A percentile compares a stretch with the other conserved stretches of the same genome.
These are phyloP conservation scores for Achaetomium macrosporum DNA, from an alignment of 2,329 filamentous ascomycete species.

Conservation along the genomic window DNA sequence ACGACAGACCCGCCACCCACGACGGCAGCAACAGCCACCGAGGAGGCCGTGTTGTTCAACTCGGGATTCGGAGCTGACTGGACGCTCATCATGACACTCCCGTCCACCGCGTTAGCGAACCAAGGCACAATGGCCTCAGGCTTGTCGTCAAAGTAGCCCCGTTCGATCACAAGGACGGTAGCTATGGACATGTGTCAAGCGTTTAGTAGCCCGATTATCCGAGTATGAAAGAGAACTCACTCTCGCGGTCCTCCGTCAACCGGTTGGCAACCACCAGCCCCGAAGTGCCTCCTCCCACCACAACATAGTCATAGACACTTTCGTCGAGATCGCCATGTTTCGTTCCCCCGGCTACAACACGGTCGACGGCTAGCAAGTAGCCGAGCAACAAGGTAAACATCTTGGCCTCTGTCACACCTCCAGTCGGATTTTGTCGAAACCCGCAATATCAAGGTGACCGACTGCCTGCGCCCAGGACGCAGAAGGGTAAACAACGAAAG, in stretches of 20 bases:
- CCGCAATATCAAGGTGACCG: too few relatives aligned
- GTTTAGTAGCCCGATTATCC: too few relatives aligned
- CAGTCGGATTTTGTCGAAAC: too few relatives aligned
- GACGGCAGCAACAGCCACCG: slow-evolving; percentile 24
- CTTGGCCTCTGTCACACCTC: too few relatives aligned
- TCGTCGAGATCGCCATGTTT: not conserved
- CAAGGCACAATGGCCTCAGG: slow-evolving; percentile 20
- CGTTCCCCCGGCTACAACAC: not conserved
- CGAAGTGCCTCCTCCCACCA: slow-evolving; percentile 11
- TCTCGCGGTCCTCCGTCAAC: slow-evolving; percentile 24
- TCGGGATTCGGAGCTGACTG: slow-evolving; percentile 17
- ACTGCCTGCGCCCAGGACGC: too few relatives aligned
- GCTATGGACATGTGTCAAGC: not conserved
- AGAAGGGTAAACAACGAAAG: too few relatives aligned
- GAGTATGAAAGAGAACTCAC: slow-evolving; percentile 22
- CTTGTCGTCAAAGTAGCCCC: slow-evolving; percentile 21
- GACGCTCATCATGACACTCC: slow-evolving; percentile 13
- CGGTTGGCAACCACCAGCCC: slow-evolving; percentile 17
- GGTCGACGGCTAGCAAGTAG: not conserved
- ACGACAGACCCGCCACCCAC: slow-evolving; percentile 37
- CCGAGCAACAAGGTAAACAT: not conserved
- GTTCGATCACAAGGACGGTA: slow-evolving; percentile 20
- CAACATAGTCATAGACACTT: slow-evolving; percentile 12
- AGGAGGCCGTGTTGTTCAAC: slow-evolving; percentile 18
- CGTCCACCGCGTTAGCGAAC: slow-evolving; percentile 17